Conservation (phyloP, 129 eudicot species). For the Pulicaria dysenterica region DNA sequence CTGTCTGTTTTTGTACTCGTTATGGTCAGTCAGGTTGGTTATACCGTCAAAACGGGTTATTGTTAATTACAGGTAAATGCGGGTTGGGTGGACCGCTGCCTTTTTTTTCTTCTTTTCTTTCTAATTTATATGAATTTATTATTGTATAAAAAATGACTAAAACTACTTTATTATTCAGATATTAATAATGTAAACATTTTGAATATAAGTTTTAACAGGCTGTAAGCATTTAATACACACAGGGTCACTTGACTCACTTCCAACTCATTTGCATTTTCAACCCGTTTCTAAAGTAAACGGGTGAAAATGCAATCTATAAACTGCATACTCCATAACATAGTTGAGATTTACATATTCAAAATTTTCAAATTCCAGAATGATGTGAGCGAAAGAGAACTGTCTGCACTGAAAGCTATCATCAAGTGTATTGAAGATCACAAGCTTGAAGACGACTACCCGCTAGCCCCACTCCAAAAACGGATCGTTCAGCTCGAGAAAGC, state of each 20-base stretch:
- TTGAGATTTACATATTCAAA: background rate
- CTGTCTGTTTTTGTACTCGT: conserved; percentile 6
- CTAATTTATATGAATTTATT: background rate
- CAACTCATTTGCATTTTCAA: background rate
- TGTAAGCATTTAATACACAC: background rate
- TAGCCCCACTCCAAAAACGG: conserved; percentile 74
- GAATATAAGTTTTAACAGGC: background rate
- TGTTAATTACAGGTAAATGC: background rate
- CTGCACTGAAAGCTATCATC: conserved; percentile 82
- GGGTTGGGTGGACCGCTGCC: background rate
- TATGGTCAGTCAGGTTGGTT: background rate
- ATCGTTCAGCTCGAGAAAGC: conserved; percentile 79
- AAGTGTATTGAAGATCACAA: conserved; percentile 97
- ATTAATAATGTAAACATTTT: background rate
- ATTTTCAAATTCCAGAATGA: conserved; percentile 46
- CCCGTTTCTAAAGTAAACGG: background rate
- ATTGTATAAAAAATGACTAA: background rate
- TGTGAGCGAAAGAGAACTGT: conserved; percentile 84
- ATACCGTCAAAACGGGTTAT: background rate
- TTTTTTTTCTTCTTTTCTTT: background rate
- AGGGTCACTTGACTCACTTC: too few species aligned
- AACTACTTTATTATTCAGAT: background rate
- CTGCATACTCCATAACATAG: background rate
- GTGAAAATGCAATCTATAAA: background rate
- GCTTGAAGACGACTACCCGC: conserved; percentile 76